Conservation (phyloP, 2,329 filamentous ascomycete species). For the Beauveria sp. region DNA sequence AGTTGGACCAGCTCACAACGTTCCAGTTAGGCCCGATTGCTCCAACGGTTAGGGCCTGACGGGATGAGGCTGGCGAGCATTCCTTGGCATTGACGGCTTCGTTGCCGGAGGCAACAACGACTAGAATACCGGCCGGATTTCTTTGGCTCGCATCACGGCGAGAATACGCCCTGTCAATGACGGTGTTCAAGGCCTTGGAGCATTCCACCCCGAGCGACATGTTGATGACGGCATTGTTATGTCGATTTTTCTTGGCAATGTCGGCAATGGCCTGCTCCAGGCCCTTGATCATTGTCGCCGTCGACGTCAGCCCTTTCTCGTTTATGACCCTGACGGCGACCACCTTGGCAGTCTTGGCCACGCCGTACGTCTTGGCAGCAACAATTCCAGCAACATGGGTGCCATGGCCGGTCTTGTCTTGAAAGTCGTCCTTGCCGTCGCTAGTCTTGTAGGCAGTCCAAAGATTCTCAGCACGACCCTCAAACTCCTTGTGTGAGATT, state of each 20-base stretch:
- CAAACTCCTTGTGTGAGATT: not conserved
- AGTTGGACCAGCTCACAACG: slow-evolving; percentile 41
- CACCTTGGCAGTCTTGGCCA: slow-evolving; percentile 49
- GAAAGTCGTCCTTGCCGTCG: slow-evolving; percentile 18
- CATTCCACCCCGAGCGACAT: not conserved
- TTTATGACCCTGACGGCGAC: slow-evolving; percentile 19
- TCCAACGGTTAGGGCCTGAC: slow-evolving; percentile 41
- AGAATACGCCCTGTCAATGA: not conserved
- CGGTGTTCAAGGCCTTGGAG: not conserved
- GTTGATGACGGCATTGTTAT: not conserved
- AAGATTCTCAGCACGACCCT: not conserved
- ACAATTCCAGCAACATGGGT: slow-evolving; percentile 57
- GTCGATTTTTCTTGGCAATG: not conserved
- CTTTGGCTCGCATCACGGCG: not conserved
- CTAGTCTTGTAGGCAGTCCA: not conserved
- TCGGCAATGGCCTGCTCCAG: not conserved
- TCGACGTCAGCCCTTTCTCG: not conserved
- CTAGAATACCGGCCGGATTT: not conserved
- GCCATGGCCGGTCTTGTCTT: slow-evolving; percentile 46
- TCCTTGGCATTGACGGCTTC: slow-evolving; percentile 31
- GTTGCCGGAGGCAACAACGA: slow-evolving; percentile 22
- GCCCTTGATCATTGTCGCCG: not conserved
- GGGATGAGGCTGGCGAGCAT: slow-evolving; percentile 37
- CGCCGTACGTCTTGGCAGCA: slow-evolving; percentile 52
- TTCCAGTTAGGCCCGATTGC: slow-evolving; percentile 31